These are phyloP conservation scores for Ustilago hordei DNA, from an alignment of 1,284 basidiomycete species.

Conservation along the genomic window DNA sequence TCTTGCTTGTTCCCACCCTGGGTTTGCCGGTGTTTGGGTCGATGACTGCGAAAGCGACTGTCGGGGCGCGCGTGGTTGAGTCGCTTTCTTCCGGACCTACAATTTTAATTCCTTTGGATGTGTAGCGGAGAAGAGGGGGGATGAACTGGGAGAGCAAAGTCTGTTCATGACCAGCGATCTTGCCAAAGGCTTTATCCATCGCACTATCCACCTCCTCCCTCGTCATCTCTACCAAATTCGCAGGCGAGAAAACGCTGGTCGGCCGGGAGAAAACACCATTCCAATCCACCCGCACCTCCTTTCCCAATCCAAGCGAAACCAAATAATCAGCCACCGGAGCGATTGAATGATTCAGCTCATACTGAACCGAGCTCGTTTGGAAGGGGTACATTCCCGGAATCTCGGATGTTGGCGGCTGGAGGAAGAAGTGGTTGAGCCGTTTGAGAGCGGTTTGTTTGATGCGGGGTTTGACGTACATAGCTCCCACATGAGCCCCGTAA, in stretches of 20 bases:
- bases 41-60: slow-evolving; percentile 78
- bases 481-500: slow-evolving; percentile 80
- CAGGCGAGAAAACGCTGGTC: background rate
- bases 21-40: slow-evolving; percentile 62
- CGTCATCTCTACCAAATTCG: background rate
- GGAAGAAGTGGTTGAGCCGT: slow-evolving; percentile 79
- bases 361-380: slow-evolving; percentile 74
- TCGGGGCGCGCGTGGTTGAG: slow-evolving; percentile 73
- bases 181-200: slow-evolving; percentile 59
- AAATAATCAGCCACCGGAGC: slow-evolving; percentile 78
- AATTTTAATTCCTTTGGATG: slow-evolving; percentile 72
- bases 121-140: slow-evolving; percentile 70
- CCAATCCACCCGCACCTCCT: slow-evolving; percentile 27
- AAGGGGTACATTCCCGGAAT: slow-evolving; percentile 75
- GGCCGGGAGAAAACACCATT: slow-evolving; percentile 6
- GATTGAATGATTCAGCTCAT: slow-evolving; percentile 77
- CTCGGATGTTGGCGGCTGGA: slow-evolving; percentile 67
- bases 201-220: slow-evolving; percentile 8
- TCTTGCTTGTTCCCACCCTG: slow-evolving; percentile 73
- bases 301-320: slow-evolving; percentile 71
- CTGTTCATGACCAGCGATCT: slow-evolving; percentile 73
- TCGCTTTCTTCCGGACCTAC: slow-evolving; percentile 74
- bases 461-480: slow-evolving; percentile 75
- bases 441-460: slow-evolving; percentile 73
- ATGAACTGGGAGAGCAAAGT: slow-evolving; percentile 72